These are phyloP conservation scores for Trametes sp. DNA, from an alignment of 1,284 basidiomycete genomes.

Conservation along the genomic window DNA sequence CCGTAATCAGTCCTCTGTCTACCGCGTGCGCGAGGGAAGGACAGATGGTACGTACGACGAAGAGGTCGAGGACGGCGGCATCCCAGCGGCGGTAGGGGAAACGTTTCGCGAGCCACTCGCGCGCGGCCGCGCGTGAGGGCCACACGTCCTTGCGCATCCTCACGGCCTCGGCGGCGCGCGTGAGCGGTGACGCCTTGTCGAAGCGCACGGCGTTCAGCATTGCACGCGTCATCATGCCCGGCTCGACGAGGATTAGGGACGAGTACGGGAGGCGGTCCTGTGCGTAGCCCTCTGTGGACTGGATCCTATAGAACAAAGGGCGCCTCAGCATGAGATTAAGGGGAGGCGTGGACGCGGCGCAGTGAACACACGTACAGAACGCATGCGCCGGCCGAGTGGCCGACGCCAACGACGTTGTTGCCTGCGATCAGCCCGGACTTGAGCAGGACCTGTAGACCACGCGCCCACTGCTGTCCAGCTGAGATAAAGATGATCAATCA, in stretches of 20 bases:
- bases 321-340: too few relatives aligned
- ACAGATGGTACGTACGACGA: not conserved
- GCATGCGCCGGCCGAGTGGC: constrained; percentile 13
- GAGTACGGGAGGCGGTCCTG: constrained; percentile 1
- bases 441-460: constrained; percentile 8
- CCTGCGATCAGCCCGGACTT: constrained; percentile 11
- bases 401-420: not conserved
- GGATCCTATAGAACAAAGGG: not conserved
- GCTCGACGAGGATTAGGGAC: constrained; percentile 14
- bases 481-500: not conserved
- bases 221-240: constrained; percentile 6
- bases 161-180: constrained; percentile 1
- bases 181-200: not conserved
- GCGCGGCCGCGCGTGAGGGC: constrained; percentile 20
- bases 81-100: constrained; percentile 28
- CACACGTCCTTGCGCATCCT: constrained; percentile 22
- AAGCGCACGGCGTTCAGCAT: not conserved
- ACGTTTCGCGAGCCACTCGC: constrained; percentile 18
- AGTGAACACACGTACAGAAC: constrained; percentile 3
- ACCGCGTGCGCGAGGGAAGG: too few relatives aligned
- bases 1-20: too few relatives aligned
- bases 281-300: not conserved
- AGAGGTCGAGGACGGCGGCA: not conserved
- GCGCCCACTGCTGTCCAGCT: constrained; percentile 12
- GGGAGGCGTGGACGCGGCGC: not conserved